Evolutionary conservation across 257 asterid species (phyloP).

Genomic region (Solanum bulbocastanum): DNA sequence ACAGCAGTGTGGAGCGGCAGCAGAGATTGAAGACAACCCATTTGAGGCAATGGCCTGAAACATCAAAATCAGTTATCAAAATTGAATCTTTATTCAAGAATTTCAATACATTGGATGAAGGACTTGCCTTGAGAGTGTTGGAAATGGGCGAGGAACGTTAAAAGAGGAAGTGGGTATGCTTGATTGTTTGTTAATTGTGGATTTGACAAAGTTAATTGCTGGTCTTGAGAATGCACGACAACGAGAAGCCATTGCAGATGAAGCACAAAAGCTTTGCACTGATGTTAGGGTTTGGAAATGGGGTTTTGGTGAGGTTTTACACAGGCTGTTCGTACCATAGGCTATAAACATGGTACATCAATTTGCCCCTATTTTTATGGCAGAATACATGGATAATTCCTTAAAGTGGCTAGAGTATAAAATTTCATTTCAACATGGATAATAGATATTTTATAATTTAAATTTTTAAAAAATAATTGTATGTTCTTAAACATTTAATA

Average conservation of each 20-base stretch:
- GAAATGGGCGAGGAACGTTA: constrained; percentile 6
- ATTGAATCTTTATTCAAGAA: neutral
- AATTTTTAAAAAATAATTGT: no score
- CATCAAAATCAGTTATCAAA: neutral
- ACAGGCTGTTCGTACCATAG: neutral
- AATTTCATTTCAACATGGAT: neutral
- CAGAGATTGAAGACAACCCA: constrained; percentile 62
- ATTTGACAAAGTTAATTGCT: constrained; percentile 50
- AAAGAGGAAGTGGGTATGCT: constrained; percentile 8
- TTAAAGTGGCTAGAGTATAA: neutral
- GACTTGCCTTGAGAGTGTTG: constrained; percentile 23
- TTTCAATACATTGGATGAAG: neutral
- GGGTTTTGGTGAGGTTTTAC: constrained; percentile 19
- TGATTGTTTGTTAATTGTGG: constrained; percentile 39
- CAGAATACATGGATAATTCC: neutral
- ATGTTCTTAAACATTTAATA: no score
- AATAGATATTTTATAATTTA: no score
- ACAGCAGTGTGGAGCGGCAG: constrained; percentile 71
- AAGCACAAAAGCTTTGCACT: neutral
- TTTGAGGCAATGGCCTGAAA: constrained; percentile 37
- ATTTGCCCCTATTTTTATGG: neutral
- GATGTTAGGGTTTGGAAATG: constrained; percentile 24
- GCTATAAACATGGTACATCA: neutral
- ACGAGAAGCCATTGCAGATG: constrained; percentile 46
- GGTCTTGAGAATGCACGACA: constrained; percentile 63